Evolutionary conservation across 2,329 filamentous ascomycete species (phyloP), one percentile per base, ranked within the genome.

Genomic region (Penicillium palitans): DNA sequence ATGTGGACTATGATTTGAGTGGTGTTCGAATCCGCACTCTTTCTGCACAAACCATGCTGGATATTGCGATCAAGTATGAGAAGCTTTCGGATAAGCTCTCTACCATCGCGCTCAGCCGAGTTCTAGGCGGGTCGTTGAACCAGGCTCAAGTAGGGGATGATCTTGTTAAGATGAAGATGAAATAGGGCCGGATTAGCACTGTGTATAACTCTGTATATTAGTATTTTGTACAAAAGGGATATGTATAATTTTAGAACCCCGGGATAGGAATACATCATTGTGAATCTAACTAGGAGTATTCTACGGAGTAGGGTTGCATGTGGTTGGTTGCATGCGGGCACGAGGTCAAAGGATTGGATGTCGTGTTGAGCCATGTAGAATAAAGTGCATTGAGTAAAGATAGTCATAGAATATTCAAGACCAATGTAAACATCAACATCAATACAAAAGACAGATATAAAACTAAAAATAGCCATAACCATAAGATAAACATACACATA

Each of bases 21-120:
- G 65, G 67, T 12, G 58, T 73, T 15, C 69, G 71, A 19, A 35
- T 72, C 1, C 72, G 74, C 2, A 55, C 55, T 10, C 54, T 79
- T 1, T 69, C 74, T 0, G 44, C 63, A 4, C 55, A 59, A 2
- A 69, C 72, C 4, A 31, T 78, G 17, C 70, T 74, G 69, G 74
- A 75, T 35, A 62, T 79, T 27, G 63, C 69, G 7, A 19, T 74
- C 13, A 73, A 76, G 52, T 79, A 76, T 57, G 65, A 75, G 25
- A 64, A 67, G 8, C 67, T 67, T 52, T 64, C 70, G 5, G 55
- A 62, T 13, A 68, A 67, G 46, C 58, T 68, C 6, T 62, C 66
- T 7, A 47, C 57, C 7, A 35, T 66, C 19, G 60, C 67, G 21
- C 61, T 75, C 47, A 69, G 47, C 35, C 68, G 72, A 15, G 12